Percentiles rank a stretch among this genome's conserved stretches.
Evolutionary conservation across 768 basidiomycete genomes (phyloP).

Genomic region (Tulasnella sp.): DNA sequence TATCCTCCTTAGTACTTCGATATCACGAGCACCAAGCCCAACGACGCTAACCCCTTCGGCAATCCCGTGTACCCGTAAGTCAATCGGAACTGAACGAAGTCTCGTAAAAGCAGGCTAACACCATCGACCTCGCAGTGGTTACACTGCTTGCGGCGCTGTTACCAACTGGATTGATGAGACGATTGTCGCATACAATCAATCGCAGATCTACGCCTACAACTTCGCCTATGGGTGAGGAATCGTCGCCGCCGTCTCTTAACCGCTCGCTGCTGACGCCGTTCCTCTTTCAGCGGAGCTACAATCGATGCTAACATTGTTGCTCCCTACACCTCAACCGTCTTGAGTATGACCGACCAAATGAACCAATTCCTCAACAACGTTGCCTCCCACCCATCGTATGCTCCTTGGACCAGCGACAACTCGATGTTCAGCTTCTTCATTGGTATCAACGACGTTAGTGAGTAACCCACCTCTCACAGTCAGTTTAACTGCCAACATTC

Average conservation of each 20-base stretch:
- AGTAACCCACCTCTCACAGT: not conserved
- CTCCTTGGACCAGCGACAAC: slow-evolving; percentile 56
- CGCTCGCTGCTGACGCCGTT: slow-evolving; percentile 47
- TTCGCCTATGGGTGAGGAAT: slow-evolving; percentile 51
- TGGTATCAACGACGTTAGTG: slow-evolving; percentile 63
- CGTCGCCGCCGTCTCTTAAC: slow-evolving; percentile 62
- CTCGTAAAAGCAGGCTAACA: not conserved
- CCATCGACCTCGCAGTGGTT: slow-evolving; percentile 39
- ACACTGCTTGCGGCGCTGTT: slow-evolving; percentile 50
- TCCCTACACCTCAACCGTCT: slow-evolving; percentile 24
- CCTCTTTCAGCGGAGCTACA: slow-evolving; percentile 34
- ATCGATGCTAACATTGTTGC: slow-evolving; percentile 24
- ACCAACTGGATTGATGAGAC: slow-evolving; percentile 58
- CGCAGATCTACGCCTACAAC: slow-evolving; percentile 57
- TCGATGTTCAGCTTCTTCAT: slow-evolving; percentile 66
- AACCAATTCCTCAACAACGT: slow-evolving; percentile 52
- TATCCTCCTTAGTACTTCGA: slow-evolving; percentile 39
- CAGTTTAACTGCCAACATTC: too few species aligned
- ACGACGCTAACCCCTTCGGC: slow-evolving; percentile 39
- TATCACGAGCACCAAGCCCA: slow-evolving; percentile 45
- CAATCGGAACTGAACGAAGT: not conserved
- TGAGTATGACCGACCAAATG: slow-evolving; percentile 57
- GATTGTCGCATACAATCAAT: slow-evolving; percentile 53
- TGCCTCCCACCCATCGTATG: slow-evolving; percentile 48
- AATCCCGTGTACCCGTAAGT: not conserved